Evolutionary conservation across 768 basidiomycete species (phyloP), one percentile per base, ranked within the genome.

Genomic region (Mycena floridula): DNA sequence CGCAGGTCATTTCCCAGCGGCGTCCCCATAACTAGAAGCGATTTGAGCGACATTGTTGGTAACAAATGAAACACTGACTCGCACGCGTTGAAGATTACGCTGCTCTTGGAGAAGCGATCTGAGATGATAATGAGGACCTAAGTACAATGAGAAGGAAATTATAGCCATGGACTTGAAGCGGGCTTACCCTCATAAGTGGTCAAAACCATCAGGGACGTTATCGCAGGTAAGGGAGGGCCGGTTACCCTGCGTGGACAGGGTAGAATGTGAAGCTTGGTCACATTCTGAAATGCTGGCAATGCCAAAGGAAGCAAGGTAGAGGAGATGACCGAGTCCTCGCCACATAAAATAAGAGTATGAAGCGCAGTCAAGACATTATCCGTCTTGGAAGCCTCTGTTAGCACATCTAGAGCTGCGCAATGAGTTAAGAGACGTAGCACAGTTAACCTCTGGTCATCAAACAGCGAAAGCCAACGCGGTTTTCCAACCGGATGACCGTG

Each of bases 1-100:
- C 50, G 25, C 50, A 51, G 7, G 47, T 51, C 15, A 35, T 37
- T 24, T 41, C 43, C 47, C 47, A 51, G 22, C 50, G 42, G 28
- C 42, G 32, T 23, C 50, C 50, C 24, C 44, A 49, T 6, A 51
- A 44, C 32, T n/a, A n/a, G n/a, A n/a, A n/a, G n/a, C n/a, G n/a
- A n/a, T n/a, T n/a, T n/a, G n/a, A n/a, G n/a, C n/a, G n/a, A n/a
- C n/a, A n/a, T n/a, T n/a, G n/a, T n/a, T n/a, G n/a, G n/a, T n/a
- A n/a, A n/a, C n/a, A n/a, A n/a, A n/a, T n/a, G n/a, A n/a, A n/a
- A n/a, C n/a, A n/a, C n/a, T n/a, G n/a, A n/a, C n/a, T n/a, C 32
- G 13, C 24, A 51, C 47, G 22, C 50, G 50, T 15, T 45, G 50
- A 24, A 51, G 35, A 9, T 44, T 44, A 30, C 24, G 30, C 41